Base-by-base conservation (phyloP, 2,329 filamentous ascomycete genomes). In the Epichloe amarillans region DNA sequence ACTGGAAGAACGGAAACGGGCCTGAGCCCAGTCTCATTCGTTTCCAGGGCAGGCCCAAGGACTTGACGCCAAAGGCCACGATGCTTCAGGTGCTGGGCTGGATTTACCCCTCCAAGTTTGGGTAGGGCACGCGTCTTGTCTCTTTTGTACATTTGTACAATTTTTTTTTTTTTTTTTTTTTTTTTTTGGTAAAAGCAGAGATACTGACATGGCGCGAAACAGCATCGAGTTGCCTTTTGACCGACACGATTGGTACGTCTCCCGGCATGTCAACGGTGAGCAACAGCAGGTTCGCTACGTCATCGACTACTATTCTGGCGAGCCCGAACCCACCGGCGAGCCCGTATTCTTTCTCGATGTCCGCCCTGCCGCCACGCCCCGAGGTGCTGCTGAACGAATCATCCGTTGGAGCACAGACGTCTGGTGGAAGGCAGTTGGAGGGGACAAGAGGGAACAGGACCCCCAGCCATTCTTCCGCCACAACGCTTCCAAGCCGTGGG, bases 291-390 rank as follows among this genome's bases (percentile, higher is more conserved):
- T 96, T 44, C 81, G 93, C 61, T 98, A 98, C 66, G 82, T 98
- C 51, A 98, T 98, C 64, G 93, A 98, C 67, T 97, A 95, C 69
- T 97, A 97, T 68, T 84, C 85, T 36, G 91, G 83, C 5, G 82
- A 83, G 23, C 84, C 86, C 1, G 88, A 94, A 61, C 80, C 84
- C 2, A 86, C 80, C 0, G 93, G 90, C 35, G 88, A 96, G 64
- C 91, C 93, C 3, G 89, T 97, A 6, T 98, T 98, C 71, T 96
- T 83, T 66, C 79, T 98, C 50, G 93, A 98, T 63, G 93, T 98
- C 19, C 79, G 93, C 55, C 93, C 93, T 2, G 93, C 93, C 3
- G 70, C 95, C 41, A 88, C 87, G 0, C 89, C 89, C 3, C 83
- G 79, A 1, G 84, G 84, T 26, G 86, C 88, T 0, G 80, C 83